Percentiles rank a stretch among this genome's conserved stretches.
These are phyloP conservation scores for Candolleomyces aberdarensis DNA, from an alignment of 768 basidiomycete genomes.

Conservation along the genomic window DNA sequence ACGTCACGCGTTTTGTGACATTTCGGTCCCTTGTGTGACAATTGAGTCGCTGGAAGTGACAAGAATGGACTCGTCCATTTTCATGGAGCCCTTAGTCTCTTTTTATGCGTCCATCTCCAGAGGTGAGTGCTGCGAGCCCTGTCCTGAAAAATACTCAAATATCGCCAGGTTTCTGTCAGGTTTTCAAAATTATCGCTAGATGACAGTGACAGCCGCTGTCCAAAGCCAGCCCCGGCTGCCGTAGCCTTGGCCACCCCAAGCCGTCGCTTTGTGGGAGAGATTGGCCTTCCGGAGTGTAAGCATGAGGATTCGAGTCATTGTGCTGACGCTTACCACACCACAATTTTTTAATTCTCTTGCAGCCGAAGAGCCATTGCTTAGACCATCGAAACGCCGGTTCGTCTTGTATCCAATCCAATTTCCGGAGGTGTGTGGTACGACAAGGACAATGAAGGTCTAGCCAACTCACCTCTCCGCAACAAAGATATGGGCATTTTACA, in stretches of 20 bases:
- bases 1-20: slow-evolving; percentile 7
- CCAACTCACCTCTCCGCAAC: background rate
- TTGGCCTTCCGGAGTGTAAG: slow-evolving; percentile 63
- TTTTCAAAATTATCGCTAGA: too few relatives aligned
- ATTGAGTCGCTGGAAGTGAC: background rate
- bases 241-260: background rate
- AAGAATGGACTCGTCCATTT: background rate
- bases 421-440: slow-evolving; percentile 61
- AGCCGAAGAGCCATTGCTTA: slow-evolving; percentile 84
- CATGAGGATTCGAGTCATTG: background rate
- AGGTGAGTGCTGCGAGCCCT: background rate
- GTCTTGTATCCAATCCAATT: slow-evolving; percentile 96
- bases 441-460: background rate
- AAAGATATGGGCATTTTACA: slow-evolving; percentile 98
- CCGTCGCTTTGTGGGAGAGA: slow-evolving; percentile 51
- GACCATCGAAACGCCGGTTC: slow-evolving; percentile 78
- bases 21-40: background rate
- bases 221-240: too few relatives aligned
- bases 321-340: slow-evolving; percentile 14
- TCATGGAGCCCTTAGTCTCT: background rate
- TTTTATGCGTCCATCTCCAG: background rate
- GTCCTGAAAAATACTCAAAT: background rate
- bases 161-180: too few relatives aligned
- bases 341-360: background rate
- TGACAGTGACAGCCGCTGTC: too few relatives aligned